phyloP scores from a whole-genome alignment of 1,284 basidiomycete species.

The Ganoderma boninense region DNA sequence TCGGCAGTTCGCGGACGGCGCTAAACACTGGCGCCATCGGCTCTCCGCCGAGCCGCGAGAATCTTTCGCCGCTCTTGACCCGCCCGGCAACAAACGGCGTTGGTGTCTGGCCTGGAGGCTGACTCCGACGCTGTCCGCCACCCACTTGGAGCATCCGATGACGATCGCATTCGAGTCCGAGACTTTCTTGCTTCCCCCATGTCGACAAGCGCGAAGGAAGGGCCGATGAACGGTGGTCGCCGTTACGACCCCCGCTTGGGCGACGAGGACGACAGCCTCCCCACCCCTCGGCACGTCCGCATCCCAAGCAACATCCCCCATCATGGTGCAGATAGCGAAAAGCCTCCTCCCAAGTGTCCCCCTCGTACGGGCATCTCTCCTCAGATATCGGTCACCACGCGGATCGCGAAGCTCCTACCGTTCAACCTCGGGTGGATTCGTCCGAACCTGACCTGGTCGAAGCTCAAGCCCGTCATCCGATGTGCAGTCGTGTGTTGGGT shows the following conservation, averaged over 20 bases:
- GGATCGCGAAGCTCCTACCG: constrained; percentile 23
- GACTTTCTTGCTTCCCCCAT: not conserved
- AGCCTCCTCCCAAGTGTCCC: not conserved
- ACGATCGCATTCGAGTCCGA: not conserved
- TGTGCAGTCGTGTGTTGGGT: constrained; percentile 73
- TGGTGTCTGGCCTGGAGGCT: not conserved
- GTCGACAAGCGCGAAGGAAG: constrained; percentile 8
- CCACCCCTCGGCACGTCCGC: constrained; percentile 32
- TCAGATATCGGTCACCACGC: constrained; percentile 3
- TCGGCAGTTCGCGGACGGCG: not conserved
- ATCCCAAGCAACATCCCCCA: constrained; percentile 24
- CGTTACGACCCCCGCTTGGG: constrained; percentile 41
- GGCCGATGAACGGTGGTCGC: constrained; percentile 20
- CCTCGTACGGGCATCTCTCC: constrained; percentile 7
- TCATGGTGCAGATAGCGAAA: constrained; percentile 10
- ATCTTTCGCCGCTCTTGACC: not conserved
- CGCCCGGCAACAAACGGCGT: not conserved
- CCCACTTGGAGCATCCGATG: not conserved
- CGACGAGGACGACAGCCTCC: constrained; percentile 34
- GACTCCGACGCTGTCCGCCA: not conserved
- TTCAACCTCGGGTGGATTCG: constrained; percentile 61
- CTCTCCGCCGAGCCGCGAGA: not conserved
- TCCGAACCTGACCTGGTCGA: constrained; percentile 62
- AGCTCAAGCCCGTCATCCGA: constrained; percentile 72
- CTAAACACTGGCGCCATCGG: not conserved